Conservation (phyloP, 2,329 filamentous ascomycete genomes). For the Sarocladiaceae sp. region DNA sequence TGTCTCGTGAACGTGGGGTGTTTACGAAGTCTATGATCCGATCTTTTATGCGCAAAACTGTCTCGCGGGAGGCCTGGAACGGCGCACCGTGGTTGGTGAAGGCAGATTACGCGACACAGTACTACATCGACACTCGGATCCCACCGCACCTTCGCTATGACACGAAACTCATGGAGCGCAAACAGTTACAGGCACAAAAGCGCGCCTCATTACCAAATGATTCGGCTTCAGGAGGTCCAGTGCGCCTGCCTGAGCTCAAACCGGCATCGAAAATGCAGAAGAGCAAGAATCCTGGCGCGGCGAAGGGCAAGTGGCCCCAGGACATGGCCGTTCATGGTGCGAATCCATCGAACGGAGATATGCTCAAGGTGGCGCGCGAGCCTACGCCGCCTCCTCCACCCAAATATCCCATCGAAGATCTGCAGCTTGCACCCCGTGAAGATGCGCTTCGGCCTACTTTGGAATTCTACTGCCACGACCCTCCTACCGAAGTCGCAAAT, state of each 20-base stretch:
- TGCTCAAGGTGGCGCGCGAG: conserved; percentile 24
- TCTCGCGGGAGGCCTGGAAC: conserved; percentile 87
- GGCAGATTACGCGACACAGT: conserved; percentile 74
- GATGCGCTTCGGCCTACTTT: conserved; percentile 66
- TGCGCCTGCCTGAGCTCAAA: conserved; percentile 68
- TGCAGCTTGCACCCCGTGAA: conserved; percentile 71
- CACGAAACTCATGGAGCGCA: conserved; percentile 72
- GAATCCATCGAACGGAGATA: conserved; percentile 36
- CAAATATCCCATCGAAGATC: conserved; percentile 94
- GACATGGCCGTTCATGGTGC: conserved; percentile 29
- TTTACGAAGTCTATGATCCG: conserved; percentile 94
- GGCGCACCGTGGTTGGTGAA: conserved; percentile 98
- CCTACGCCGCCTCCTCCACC: conserved; percentile 69
- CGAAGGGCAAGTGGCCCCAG: conserved; percentile 36
- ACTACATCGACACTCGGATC: conserved; percentile 82
- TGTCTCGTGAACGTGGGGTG: conserved; percentile 81
- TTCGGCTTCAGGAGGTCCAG: conserved; percentile 37
- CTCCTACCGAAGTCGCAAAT: conserved; percentile 30
- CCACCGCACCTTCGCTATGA: conserved; percentile 80
- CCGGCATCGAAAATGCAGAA: conserved; percentile 69
- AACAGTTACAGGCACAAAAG: conserved; percentile 64
- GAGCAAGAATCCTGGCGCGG: conserved; percentile 33
- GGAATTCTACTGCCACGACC: conserved; percentile 70
- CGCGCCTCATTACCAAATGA: conserved; percentile 48
- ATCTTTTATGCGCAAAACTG: conserved; percentile 91